Evolutionary conservation across 2,329 filamentous ascomycete genomes (phyloP).

Genomic region (Stylonectria norvegica): DNA sequence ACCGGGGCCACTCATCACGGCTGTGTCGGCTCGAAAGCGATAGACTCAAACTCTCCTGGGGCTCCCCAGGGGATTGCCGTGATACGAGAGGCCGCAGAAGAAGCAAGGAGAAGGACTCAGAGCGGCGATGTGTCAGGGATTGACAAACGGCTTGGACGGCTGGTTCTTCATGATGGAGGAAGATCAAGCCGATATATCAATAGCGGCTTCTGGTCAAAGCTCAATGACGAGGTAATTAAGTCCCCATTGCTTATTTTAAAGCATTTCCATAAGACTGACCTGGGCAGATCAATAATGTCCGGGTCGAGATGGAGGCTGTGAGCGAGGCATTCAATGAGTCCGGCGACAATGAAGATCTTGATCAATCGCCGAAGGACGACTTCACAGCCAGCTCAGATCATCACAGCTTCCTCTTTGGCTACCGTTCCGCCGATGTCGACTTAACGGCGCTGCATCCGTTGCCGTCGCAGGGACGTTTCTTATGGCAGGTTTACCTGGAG

Average conservation of each 20-base stretch:
- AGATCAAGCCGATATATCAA: conserved; percentile 69
- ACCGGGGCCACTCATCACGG: too few species aligned
- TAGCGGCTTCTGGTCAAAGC: conserved; percentile 70
- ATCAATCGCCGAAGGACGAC: conserved; percentile 12
- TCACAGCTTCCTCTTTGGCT: conserved; percentile 20
- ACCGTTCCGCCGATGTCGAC: conserved; percentile 9
- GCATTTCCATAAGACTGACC: too few species aligned
- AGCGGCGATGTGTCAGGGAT: conserved; percentile 43
- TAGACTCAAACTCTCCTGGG: too few species aligned
- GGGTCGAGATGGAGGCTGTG: conserved; percentile 15
- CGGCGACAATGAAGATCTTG: conserved; percentile 16
- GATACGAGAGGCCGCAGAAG: conserved; percentile 14
- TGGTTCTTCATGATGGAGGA: conserved; percentile 67
- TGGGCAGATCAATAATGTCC: too few species aligned
- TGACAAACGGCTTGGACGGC: conserved; percentile 47
- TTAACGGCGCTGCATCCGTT: conserved; percentile 16
- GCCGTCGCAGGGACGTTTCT: conserved; percentile 10
- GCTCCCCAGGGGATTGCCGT: too few species aligned
- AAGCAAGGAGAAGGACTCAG: conserved; percentile 19
- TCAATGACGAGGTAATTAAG: conserved; percentile 63
- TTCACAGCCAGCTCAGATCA: conserved; percentile 5
- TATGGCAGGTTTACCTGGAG: conserved; percentile 20
- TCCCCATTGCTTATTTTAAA: neutral
- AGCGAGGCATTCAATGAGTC: conserved; percentile 9
- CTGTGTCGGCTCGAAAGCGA: too few species aligned